phyloP scores from a whole-genome alignment of 805 yeast species.

The Saturnispora bothae region DNA sequence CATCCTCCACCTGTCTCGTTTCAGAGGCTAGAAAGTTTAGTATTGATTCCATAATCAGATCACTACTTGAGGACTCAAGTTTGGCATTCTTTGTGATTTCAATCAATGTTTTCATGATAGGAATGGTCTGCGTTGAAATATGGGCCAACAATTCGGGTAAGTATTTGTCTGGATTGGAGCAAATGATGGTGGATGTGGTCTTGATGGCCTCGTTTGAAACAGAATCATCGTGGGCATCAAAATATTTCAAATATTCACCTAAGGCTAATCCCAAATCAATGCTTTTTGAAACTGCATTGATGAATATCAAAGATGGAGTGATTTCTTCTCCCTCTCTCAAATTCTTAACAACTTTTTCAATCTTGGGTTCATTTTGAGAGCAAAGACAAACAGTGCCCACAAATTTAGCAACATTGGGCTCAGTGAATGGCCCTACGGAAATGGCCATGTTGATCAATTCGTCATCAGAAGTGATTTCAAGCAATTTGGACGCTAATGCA shows the following conservation, averaged over 20 bases:
- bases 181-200: slow-evolving; percentile 40
- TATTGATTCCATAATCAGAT: slow-evolving; percentile 3
- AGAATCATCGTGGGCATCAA: slow-evolving; percentile 20
- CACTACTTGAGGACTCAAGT: slow-evolving; percentile 6
- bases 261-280: slow-evolving; percentile 26
- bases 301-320: slow-evolving; percentile 28
- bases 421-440: slow-evolving; percentile 16
- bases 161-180: slow-evolving; percentile 29
- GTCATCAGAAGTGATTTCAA: slow-evolving; percentile 9
- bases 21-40: slow-evolving; percentile 3
- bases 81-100: slow-evolving; percentile 8
- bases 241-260: slow-evolving; percentile 28
- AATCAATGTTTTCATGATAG: slow-evolving; percentile 11
- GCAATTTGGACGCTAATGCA: slow-evolving; percentile 13
- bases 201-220: slow-evolving; percentile 39
- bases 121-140: slow-evolving; percentile 1
- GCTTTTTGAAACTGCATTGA: slow-evolving; percentile 40
- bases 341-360: slow-evolving; percentile 15
- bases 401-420: slow-evolving; percentile 20
- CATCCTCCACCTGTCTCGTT: slow-evolving; percentile 3
- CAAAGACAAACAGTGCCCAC: slow-evolving; percentile 28
- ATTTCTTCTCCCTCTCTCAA: slow-evolving; percentile 16
- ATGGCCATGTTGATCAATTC: slow-evolving; percentile 12
- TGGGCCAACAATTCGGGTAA: slow-evolving; percentile 28
- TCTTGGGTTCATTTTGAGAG: slow-evolving; percentile 25